Evolutionary conservation across 306 rosid genomes (phyloP).

Genomic region (Cyamopsis tetragonoloba): DNA sequence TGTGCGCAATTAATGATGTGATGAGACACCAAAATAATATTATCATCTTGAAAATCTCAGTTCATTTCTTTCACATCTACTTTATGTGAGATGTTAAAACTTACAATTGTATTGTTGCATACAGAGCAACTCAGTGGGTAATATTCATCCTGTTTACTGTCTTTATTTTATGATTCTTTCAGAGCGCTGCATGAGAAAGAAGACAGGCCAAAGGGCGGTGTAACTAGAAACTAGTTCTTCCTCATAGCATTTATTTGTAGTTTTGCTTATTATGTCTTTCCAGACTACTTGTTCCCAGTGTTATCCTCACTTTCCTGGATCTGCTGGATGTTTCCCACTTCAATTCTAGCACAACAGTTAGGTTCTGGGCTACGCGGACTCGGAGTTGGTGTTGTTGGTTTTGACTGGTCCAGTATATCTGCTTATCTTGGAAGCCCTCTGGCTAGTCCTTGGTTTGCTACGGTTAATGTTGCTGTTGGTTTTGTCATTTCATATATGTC

Average conservation of each 20-base stretch:
- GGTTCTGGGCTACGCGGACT: conserved; percentile 84
- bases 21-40: too few relatives aligned
- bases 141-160: too few relatives aligned
- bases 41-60: too few relatives aligned
- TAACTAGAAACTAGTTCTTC: conserved; percentile 67
- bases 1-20: background rate
- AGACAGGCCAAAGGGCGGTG: conserved; percentile 47
- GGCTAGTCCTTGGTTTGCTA: conserved; percentile 95
- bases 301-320: conserved; percentile 70
- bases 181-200: conserved; percentile 83
- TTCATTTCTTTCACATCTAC: too few relatives aligned
- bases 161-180: too few relatives aligned
- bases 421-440: conserved; percentile 81
- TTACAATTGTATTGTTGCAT: too few relatives aligned
- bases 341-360: conserved; percentile 61
- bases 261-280: conserved; percentile 72
- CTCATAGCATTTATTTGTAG: conserved; percentile 63
- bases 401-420: conserved; percentile 76
- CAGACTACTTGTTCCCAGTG: conserved; percentile 75
- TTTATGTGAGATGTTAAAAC: too few relatives aligned
- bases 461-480: conserved; percentile 73
- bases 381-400: conserved; percentile 65
- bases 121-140: too few relatives aligned
- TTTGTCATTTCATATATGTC: conserved; percentile 55
- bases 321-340: conserved; percentile 73